Evolutionary conservation across 805 yeast species (phyloP).

Genomic region (Ogataea ramenticola): DNA sequence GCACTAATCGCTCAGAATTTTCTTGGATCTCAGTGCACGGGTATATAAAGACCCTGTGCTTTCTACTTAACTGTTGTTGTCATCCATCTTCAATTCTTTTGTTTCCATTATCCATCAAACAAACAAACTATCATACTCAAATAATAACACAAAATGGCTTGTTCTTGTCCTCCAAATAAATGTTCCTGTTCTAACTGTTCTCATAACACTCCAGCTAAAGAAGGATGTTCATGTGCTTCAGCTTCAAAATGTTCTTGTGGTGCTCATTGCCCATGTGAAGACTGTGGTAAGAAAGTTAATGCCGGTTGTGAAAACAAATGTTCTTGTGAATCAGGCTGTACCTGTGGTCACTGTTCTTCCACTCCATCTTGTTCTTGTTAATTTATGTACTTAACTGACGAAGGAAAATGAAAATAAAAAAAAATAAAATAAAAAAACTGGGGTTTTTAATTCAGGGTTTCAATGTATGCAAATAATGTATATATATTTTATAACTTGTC

Average conservation of each 20-base stretch:
- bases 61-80: too few species aligned
- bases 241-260: constrained; percentile 6
- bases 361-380: not conserved
- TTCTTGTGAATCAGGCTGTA: not conserved
- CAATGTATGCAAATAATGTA: too few species aligned
- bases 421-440: too few species aligned
- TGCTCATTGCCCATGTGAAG: constrained; percentile 4
- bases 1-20: too few species aligned
- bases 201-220: not conserved
- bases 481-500: too few species aligned
- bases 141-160: constrained; percentile 5
- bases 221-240: constrained; percentile 3
- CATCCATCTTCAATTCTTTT: not conserved
- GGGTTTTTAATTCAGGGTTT: too few species aligned
- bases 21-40: too few species aligned
- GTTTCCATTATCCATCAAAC: not conserved
- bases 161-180: constrained; percentile 8
- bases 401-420: too few species aligned
- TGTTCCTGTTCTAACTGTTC: constrained; percentile 1
- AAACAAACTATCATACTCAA: not conserved
- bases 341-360: not conserved
- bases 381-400: too few species aligned
- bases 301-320: not conserved
- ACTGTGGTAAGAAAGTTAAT: not conserved
- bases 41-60: too few species aligned